Percentiles rank a stretch among this genome's conserved stretches.
Conservation (phyloP, 768 basidiomycete genomes). For the Exidia glandulosa region DNA sequence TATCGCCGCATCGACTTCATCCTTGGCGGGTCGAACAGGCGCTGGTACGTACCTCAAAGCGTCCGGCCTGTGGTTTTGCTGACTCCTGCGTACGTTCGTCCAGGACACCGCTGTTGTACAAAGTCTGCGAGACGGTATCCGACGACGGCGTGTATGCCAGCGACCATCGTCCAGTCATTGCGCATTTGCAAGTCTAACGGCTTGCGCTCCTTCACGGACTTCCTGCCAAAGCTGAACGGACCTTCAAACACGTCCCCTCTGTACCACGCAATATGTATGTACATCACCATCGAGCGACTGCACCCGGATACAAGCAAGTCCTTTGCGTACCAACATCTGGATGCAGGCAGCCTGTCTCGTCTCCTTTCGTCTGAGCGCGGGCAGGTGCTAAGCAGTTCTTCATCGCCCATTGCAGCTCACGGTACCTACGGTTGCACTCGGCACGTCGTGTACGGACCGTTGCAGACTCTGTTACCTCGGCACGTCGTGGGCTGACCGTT, state of each 20-base stretch:
- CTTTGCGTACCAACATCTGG: too few species aligned
- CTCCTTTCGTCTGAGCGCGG: background rate
- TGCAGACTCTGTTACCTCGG: too few species aligned
- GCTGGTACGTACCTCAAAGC: conserved; percentile 31
- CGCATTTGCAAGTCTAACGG: conserved; percentile 26
- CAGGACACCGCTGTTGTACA: conserved; percentile 28
- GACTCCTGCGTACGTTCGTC: background rate
- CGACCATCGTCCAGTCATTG: conserved; percentile 46
- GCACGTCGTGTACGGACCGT: too few species aligned
- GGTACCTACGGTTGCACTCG: too few species aligned
- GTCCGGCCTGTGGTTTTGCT: background rate
- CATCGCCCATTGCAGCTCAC: background rate
- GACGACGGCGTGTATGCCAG: conserved; percentile 45
- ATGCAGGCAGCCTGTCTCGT: too few species aligned
- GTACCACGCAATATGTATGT: background rate
- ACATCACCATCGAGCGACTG: too few species aligned
- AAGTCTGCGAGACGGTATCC: conserved; percentile 29
- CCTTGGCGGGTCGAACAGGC: conserved; percentile 35
- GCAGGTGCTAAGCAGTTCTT: background rate
- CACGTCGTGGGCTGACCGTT: too few species aligned
- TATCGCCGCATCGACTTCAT: conserved; percentile 42
- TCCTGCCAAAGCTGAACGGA: too few species aligned
- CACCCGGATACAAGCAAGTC: too few species aligned
- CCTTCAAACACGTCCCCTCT: too few species aligned
- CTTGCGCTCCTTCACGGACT: too few species aligned